These are phyloP conservation scores for Zygotorulaspora chibaensis DNA, from an alignment of 805 yeast species.

Conservation along the genomic window DNA sequence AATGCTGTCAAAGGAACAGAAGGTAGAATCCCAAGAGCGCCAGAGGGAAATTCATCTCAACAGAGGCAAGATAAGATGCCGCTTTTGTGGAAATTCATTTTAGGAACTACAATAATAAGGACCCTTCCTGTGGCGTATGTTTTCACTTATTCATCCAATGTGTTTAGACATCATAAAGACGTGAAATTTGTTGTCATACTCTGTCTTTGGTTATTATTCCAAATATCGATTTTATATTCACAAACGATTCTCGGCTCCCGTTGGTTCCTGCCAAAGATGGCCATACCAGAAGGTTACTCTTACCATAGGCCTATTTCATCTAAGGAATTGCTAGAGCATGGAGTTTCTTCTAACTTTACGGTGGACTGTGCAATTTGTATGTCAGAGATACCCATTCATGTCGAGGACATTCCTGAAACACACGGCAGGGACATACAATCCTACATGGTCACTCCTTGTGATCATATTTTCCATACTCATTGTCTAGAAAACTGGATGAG, in stretches of 20 bases:
- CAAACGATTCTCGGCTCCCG: slow-evolving; percentile 76
- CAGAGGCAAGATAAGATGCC: slow-evolving; percentile 44
- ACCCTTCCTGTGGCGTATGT: slow-evolving; percentile 63
- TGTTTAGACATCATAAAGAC: slow-evolving; percentile 68
- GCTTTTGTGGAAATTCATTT: slow-evolving; percentile 69
- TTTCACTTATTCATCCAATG: slow-evolving; percentile 48
- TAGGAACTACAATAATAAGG: slow-evolving; percentile 62
- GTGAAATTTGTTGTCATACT: slow-evolving; percentile 45
- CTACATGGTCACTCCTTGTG: slow-evolving; percentile 87
- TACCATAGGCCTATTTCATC: slow-evolving; percentile 49
- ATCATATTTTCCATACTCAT: slow-evolving; percentile 83
- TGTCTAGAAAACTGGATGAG: slow-evolving; percentile 93
- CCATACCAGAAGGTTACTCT: slow-evolving; percentile 77
- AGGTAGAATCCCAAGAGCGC: slow-evolving; percentile 23
- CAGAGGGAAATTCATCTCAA: slow-evolving; percentile 12
- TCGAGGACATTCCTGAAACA: slow-evolving; percentile 31
- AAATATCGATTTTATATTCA: slow-evolving; percentile 51
- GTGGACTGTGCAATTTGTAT: slow-evolving; percentile 89
- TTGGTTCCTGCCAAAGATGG: slow-evolving; percentile 71
- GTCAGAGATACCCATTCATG: slow-evolving; percentile 50
- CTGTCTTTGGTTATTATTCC: slow-evolving; percentile 54
- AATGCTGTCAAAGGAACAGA: slow-evolving; percentile 40
- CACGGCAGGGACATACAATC: slow-evolving; percentile 40
- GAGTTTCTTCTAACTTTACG: slow-evolving; percentile 40
- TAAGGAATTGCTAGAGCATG: slow-evolving; percentile 31